Evolutionary conservation across 306 rosid genomes (phyloP).

Genomic region (Cicer chorassanicum): DNA sequence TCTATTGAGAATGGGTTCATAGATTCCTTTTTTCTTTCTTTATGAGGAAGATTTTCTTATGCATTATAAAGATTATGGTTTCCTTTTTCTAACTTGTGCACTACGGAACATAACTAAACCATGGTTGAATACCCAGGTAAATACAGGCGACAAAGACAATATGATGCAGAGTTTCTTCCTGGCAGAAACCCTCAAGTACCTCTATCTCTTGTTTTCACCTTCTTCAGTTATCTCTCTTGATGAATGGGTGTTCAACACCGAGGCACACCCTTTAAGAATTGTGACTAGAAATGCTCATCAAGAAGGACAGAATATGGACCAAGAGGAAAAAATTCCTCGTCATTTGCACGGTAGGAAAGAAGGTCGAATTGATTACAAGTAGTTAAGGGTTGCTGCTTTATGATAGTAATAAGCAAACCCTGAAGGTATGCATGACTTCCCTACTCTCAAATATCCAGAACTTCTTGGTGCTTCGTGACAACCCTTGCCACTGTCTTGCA

Average conservation of each 20-base stretch:
- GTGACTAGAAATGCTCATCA: constrained; percentile 42
- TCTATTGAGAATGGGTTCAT: constrained; percentile 9
- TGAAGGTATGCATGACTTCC: constrained; percentile 36
- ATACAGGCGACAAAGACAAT: constrained; percentile 54
- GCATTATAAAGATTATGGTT: constrained; percentile 19
- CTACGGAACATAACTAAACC: constrained; percentile 31
- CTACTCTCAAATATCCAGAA: constrained; percentile 35
- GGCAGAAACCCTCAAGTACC: constrained; percentile 69
- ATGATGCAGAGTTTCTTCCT: constrained; percentile 80
- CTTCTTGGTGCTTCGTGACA: constrained; percentile 28
- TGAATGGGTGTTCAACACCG: constrained; percentile 76
- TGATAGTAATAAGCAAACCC: constrained; percentile 36
- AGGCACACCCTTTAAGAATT: constrained; percentile 69
- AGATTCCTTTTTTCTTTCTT: not conserved
- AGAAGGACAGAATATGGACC: constrained; percentile 13
- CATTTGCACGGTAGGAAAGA: constrained; percentile 57
- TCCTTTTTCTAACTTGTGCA: constrained; percentile 32
- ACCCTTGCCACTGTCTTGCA: constrained; percentile 24
- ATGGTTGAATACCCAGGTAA: constrained; percentile 51
- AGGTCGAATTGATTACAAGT: constrained; percentile 48
- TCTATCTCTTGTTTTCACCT: constrained; percentile 72
- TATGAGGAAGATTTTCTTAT: constrained; percentile 32
- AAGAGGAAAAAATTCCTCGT: constrained; percentile 46
- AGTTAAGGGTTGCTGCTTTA: constrained; percentile 32
- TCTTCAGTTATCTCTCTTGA: constrained; percentile 61